Evolutionary conservation across 306 rosid genomes (phyloP), one percentile per base, ranked within the genome.

Genomic region (Alnus rubra): DNA sequence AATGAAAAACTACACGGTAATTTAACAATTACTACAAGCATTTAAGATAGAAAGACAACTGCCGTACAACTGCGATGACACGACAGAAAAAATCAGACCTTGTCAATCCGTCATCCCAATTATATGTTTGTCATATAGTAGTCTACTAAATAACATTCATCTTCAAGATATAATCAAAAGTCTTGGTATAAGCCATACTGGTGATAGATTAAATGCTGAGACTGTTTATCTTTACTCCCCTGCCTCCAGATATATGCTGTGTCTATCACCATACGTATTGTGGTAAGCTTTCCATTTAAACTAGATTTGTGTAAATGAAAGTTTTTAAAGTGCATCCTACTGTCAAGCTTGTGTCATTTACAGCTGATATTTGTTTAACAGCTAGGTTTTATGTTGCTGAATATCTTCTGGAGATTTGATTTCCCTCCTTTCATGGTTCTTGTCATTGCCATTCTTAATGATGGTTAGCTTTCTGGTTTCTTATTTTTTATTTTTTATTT

Each of bases 401-500:
- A 86, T 51, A 78, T 88, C 87, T 78, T 89, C 50, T 91, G 97
- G 97, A 54, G 75, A 76, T 91, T 88, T 60, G 88, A 91, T 82
- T 91, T 91, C 76, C 93, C 97, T 76, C 97, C 97, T 59, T 89
- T 89, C 79, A 91, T 89, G 97, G 90, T 89, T 86, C 93, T 91
- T 52, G 84, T 91, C 82, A 89, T 91, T 63, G 97, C 93, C 74
- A 82, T 91, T 74, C 91, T 91, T 80, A 91, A 91, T 18, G 97
- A 91, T 75, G 97, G 97, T 91, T 83, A 81, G 74, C 74, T 78
- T 51, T n/a, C 83, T 58, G 37, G 74, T 81, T 42, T 42, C 7
- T 1, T 42, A 1, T 54, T 54, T 44, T 55, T 15, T 47, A 47
- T 70, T 69, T 8, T 69, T 42, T 37, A 18, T 7, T 2, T 37